phyloP scores from a whole-genome alignment of 495 filamentous ascomycete species.

The Opeltia flavorubescens region DNA sequence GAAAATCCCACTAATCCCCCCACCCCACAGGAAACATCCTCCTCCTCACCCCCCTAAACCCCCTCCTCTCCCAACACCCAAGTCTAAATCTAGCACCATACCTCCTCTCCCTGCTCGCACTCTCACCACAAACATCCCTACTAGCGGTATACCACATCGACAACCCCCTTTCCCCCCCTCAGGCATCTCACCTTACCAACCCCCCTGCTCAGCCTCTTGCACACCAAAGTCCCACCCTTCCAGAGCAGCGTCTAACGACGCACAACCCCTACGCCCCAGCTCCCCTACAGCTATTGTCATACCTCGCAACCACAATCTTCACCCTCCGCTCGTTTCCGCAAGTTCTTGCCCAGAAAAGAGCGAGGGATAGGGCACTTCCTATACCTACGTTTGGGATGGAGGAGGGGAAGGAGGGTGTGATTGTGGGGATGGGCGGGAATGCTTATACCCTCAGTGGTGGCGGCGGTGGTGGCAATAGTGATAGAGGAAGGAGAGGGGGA shows the following conservation, averaged over 20 bases:
- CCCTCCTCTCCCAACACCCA: slow-evolving; percentile 23
- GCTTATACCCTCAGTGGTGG: slow-evolving; percentile 1
- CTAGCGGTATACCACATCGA: slow-evolving; percentile 57
- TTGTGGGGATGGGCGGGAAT: slow-evolving; percentile 37
- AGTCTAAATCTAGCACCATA: slow-evolving; percentile 34
- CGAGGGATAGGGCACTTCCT: slow-evolving; percentile 51
- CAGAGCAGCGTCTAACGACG: slow-evolving; percentile 3
- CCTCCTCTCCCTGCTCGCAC: slow-evolving; percentile 40
- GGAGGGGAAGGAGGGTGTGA: slow-evolving; percentile 59
- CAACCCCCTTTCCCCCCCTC: slow-evolving; percentile 29
- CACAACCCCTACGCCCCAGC: slow-evolving; percentile 47
- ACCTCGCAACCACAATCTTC: slow-evolving; percentile 55
- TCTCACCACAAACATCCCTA: slow-evolving; percentile 35
- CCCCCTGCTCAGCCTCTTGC: background rate
- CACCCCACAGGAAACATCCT: slow-evolving; percentile 47
- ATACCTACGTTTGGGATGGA: slow-evolving; percentile 64
- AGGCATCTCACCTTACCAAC: background rate
- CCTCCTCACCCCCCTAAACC: slow-evolving; percentile 50
- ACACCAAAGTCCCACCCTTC: background rate
- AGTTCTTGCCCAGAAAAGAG: slow-evolving; percentile 48
- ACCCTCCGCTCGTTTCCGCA: slow-evolving; percentile 53
- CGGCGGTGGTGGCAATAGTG: too few relatives aligned
- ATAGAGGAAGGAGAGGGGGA: too few relatives aligned
- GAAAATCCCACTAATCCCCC: slow-evolving; percentile 48
- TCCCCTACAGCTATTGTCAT: slow-evolving; percentile 45